Evolutionary conservation across 805 yeast species (phyloP), one percentile per base, ranked within the genome.

Genomic region (Candida rishiriensis): DNA sequence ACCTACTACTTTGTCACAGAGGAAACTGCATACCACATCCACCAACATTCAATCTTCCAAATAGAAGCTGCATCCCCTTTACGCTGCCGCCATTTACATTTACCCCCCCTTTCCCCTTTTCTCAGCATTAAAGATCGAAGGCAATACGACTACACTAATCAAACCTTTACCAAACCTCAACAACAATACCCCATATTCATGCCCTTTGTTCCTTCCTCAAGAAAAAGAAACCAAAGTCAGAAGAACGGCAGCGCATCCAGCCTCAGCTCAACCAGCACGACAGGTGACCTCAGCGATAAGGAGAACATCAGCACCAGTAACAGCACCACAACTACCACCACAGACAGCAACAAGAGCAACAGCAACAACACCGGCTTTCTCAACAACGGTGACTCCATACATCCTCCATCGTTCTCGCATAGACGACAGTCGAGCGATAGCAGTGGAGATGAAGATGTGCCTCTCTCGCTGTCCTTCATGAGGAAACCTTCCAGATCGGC

Each of bases 381-480:
- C 7, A 3, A 11, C 12, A 10, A 15, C 7, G 29, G n/a, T 18
- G 29, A 35, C 14, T 12, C 29, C 4, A 11, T 18, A 18, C 21
- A 21, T 8, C 14, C 38, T 16, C 5, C 38, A 16, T 28, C n/a
- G 29, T 17, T 34, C 11, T 10, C 36, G 26, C 49, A 44, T 29
- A 42, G 48, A 37, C 44, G 54, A 18, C 48, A 41, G 11, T 52
- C 57, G 3, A 51, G 51, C 33, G 52, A 48, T 36, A 46, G 50
- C 32, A 49, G 52, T 44, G 39, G 41, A 13, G 56, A 53, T 10
- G 56, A 49, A 17, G 57, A 52, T 35, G 12, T 60, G 11, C 66
- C 66, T 4, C 41, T 60, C 17, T 63, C 69, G 2, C 43, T 65
- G n/a, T 56, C 65, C 3, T 65, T 64, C 42, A 31, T 64, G 13